Conservation (phyloP, 2,329 filamentous ascomycete species). For the Colletotrichum salicis region DNA sequence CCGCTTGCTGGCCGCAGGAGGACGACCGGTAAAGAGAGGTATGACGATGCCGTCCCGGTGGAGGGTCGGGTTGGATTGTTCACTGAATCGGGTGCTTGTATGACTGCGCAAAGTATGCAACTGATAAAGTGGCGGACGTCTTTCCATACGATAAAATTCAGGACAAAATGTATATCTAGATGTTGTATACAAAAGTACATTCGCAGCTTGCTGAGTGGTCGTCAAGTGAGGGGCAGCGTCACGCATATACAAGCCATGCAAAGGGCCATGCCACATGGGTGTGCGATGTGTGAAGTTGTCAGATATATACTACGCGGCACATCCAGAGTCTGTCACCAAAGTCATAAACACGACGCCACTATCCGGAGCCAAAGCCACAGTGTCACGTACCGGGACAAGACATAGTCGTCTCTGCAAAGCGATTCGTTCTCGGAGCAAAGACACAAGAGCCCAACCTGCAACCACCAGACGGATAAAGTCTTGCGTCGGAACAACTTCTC, state of each 20-base stretch:
- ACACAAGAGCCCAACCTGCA: not conserved
- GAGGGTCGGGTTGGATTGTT: not conserved
- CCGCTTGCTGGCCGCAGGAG: slow-evolving; percentile 44
- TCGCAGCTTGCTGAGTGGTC: not conserved
- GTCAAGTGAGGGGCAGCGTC: not conserved
- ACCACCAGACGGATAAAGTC: not conserved
- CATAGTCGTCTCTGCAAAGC: not conserved
- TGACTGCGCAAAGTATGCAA: too few relatives aligned
- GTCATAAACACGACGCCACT: not conserved
- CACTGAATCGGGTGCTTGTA: not conserved
- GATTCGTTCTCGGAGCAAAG: slow-evolving; percentile 9
- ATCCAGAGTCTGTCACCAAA: not conserved
- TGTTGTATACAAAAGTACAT: not conserved
- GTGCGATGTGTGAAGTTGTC: not conserved
- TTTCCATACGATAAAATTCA: too few relatives aligned
- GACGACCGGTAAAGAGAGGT: not conserved
- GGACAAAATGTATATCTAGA: too few relatives aligned
- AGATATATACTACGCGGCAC: not conserved
- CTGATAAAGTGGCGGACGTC: not conserved
- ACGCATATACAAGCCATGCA: not conserved
- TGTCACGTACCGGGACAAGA: not conserved
- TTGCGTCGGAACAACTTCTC: not conserved
- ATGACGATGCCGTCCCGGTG: not conserved
- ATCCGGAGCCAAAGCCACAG: not conserved
- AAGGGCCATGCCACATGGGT: not conserved